Base-by-base conservation (phyloP, 305 asterid genomes). In the Solanum aculeatissimum region DNA sequence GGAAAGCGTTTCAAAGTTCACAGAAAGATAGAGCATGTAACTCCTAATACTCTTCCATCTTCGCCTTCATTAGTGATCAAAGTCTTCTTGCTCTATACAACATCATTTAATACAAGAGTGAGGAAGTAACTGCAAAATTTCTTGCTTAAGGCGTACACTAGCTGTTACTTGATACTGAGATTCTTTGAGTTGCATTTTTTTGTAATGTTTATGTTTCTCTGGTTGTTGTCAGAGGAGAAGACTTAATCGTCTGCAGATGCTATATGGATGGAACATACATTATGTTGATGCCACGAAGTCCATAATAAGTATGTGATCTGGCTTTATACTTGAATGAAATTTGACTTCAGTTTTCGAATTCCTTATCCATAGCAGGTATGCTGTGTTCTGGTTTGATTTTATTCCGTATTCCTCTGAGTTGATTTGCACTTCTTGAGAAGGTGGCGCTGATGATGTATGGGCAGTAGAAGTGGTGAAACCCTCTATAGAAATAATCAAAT, bases 231-330 rank as follows among this genome's bases (percentile, higher is more conserved):
- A 97, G 99, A 93, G 85, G 91, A 90, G 99, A 89, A 92, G 98
- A 91, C 82, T 97, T 38, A 87, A 84, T 83, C 90, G 96, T 70
- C 95, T 97, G 86, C 93, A 94, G 86, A 86, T 89, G 91, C 88
- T 94, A 84, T 95, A 92, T 81, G 98, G 97, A 32, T 96, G 99
- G 99, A 85, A 85, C 82, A 92, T 96, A 85, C 92, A 92, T 86
- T 90, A 80, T 80, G 82, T 94, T 38, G 98, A 97, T 77, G 94
- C 93, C 86, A 94, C 98, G 63, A 87, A 90, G 66, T 87, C 96
- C 87, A 23, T 97, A 66, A 83, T 66, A 42, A 66, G 99, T 95
- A 92, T 7, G 89, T 85, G 51, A 29, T 60, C 47, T 14, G 4
- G 66, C 4, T 29, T 53, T 78, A 29, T 51, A 53, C 47, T 51